A percentile compares a stretch with the other conserved stretches of the same genome.
Evolutionary conservation across 768 basidiomycete genomes (phyloP).

Genomic region (Suillus clintonianus): DNA sequence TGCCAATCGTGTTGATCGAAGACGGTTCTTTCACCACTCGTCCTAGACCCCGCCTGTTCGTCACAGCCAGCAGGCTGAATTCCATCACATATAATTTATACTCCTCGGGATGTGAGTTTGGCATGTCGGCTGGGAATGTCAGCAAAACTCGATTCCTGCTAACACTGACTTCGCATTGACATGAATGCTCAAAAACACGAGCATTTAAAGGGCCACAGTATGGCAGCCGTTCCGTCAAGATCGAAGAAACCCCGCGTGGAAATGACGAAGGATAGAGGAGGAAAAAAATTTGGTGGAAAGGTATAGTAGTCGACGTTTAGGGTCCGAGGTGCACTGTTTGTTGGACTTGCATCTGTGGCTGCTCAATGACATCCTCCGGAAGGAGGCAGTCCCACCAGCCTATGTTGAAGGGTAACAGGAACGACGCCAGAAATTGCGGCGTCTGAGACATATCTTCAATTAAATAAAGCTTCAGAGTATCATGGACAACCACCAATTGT

Average conservation of each 20-base stretch:
- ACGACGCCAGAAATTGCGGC: too few relatives aligned
- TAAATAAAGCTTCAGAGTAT: too few relatives aligned
- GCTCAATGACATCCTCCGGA: too few relatives aligned
- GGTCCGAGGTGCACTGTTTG: neutral
- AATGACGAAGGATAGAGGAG: neutral
- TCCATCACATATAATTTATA: neutral
- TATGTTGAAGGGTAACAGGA: too few relatives aligned
- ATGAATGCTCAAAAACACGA: neutral
- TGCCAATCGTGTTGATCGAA: neutral
- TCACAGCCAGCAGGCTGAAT: neutral
- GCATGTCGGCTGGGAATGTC: neutral
- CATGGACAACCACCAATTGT: too few relatives aligned
- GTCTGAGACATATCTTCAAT: too few relatives aligned
- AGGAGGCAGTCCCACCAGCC: too few relatives aligned
- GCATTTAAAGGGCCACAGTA: neutral
- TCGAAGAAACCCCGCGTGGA: neutral
- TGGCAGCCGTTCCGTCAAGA: neutral
- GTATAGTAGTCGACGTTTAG: neutral
- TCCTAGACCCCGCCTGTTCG: neutral
- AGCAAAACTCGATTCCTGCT: neutral
- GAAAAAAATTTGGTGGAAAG: neutral
- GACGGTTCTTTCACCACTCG: neutral
- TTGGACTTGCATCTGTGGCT: too few relatives aligned
- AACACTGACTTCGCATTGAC: neutral
- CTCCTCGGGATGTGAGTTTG: neutral